Evolutionary conservation across 805 yeast genomes (phyloP).

Genomic region (Cyberlindnera maritima): DNA sequence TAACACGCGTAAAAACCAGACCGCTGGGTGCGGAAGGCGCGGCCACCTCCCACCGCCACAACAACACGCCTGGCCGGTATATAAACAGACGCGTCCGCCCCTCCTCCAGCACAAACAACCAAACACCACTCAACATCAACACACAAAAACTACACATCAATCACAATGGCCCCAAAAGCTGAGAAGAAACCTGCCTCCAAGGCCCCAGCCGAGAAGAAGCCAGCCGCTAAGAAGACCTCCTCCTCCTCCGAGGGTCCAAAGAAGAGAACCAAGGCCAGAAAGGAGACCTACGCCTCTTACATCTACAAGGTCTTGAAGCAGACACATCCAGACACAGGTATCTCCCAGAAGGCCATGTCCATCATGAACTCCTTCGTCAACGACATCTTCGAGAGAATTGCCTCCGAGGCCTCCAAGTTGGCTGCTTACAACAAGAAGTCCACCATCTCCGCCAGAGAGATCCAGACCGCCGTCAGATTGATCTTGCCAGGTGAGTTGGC

Average conservation of each 20-base stretch:
- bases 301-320: constrained; percentile 98
- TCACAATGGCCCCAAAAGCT: constrained; percentile 65
- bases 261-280: constrained; percentile 95
- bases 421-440: constrained; percentile 99
- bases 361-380: constrained; percentile 98
- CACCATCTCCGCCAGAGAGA: constrained; percentile 97
- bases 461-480: constrained; percentile 97
- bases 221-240: constrained; percentile 83
- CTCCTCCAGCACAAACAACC: neutral
- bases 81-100: constrained; percentile 13
- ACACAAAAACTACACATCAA: constrained; percentile 9
- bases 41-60: constrained; percentile 1
- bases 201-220: constrained; percentile 97
- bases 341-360: constrained; percentile 97
- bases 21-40: neutral
- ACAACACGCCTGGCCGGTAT: constrained; percentile 7
- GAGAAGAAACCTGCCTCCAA: constrained; percentile 70
- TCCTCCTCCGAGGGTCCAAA: constrained; percentile 75
- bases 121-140: neutral
- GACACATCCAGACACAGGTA: constrained; percentile 99
- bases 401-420: constrained; percentile 95
- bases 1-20: constrained; percentile 5
- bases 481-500: constrained; percentile 99
- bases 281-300: constrained; percentile 97
- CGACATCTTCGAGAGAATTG: constrained; percentile 98